A percentile compares a stretch with the other conserved stretches of the same genome.
phyloP scores from a whole-genome alignment of 75 land plant species.

The Picea glauca region DNA sequence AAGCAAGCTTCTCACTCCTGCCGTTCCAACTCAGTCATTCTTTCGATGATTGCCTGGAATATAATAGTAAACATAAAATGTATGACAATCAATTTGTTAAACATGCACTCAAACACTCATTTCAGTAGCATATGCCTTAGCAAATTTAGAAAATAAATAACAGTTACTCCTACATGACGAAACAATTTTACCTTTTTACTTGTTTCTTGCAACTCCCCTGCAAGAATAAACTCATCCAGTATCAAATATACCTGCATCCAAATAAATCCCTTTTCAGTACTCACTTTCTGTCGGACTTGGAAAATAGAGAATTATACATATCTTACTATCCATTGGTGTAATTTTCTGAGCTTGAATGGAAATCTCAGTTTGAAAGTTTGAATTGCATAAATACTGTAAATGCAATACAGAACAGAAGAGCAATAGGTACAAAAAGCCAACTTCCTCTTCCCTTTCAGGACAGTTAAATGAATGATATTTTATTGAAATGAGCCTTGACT shows the following conservation, averaged over 20 bases:
- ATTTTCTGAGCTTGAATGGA: too few species aligned
- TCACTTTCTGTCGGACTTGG: too few species aligned
- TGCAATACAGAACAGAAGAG: too few species aligned
- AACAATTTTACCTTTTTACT: constrained; percentile 69
- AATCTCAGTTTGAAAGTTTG: too few species aligned
- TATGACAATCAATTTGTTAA: background rate
- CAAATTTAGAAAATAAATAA: background rate
- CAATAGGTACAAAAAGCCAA: too few species aligned
- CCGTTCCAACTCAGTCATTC: constrained; percentile 95
- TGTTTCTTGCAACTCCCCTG: constrained; percentile 95
- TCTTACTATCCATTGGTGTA: too few species aligned
- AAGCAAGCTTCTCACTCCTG: constrained; percentile 50
- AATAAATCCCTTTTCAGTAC: background rate
- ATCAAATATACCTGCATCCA: constrained; percentile 79
- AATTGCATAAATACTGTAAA: too few species aligned
- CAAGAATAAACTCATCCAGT: constrained; percentile 95
- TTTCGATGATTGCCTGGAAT: constrained; percentile 93
- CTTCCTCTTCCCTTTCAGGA: too few species aligned
- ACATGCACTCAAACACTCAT: background rate
- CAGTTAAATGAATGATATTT: too few species aligned
- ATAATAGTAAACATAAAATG: background rate
- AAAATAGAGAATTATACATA: too few species aligned
- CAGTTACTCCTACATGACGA: background rate
- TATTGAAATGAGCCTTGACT: too few species aligned
- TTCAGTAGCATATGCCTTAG: background rate